A percentile compares a stretch with the other conserved stretches of the same genome.
Evolutionary conservation across 2,329 filamentous ascomycete genomes (phyloP).

Genomic region (Oidium heveae): DNA sequence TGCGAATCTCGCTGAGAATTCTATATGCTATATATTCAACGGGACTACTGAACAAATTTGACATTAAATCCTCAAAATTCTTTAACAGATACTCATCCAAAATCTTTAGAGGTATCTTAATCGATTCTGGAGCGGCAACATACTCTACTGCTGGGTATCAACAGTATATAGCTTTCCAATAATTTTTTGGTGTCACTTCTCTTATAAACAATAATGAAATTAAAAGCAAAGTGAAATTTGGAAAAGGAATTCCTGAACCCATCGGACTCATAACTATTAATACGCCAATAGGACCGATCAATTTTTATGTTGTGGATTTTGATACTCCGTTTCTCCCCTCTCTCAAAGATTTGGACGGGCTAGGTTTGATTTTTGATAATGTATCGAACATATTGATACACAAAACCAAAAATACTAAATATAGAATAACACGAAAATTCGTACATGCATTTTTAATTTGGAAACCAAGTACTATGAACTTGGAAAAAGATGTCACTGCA

Average conservation of each 20-base stretch:
- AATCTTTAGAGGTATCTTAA: neutral
- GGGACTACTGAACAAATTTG: neutral
- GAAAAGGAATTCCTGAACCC: neutral
- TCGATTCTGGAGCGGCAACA: neutral
- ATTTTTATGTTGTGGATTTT: neutral
- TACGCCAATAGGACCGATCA: neutral
- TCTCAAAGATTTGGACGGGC: neutral
- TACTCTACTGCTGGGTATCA: neutral
- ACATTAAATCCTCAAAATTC: neutral
- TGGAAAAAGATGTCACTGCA: neutral
- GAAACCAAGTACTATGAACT: neutral
- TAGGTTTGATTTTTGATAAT: conserved; percentile 1
- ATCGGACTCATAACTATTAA: neutral
- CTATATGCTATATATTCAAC: neutral
- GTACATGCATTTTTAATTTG: neutral
- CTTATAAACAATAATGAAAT: neutral
- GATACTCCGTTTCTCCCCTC: neutral
- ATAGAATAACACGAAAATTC: neutral
- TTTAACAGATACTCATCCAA: neutral
- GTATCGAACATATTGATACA: neutral
- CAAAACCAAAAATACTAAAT: neutral
- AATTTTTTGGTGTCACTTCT: neutral
- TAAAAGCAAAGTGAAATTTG: neutral
- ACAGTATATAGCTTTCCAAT: neutral
- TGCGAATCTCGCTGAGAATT: neutral